Base-by-base conservation (phyloP, 805 yeast species). In the Crinitomyces ghanaensis region DNA sequence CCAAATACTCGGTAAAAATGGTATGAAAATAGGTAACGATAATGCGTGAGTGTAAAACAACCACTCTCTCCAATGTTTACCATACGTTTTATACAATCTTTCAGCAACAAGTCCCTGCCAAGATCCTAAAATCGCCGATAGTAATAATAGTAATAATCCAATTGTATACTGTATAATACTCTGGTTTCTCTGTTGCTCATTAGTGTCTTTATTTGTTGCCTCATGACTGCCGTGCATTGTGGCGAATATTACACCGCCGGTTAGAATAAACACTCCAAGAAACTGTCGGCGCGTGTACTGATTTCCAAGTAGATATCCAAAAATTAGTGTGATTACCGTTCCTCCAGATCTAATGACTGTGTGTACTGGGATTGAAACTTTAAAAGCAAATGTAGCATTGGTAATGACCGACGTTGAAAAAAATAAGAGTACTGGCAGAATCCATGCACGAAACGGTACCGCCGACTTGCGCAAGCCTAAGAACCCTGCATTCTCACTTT, bases 261-360 rank as follows among this genome's bases (percentile, higher is more conserved):
- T 64, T 33, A 79, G 57, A 5, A 74, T 31, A 1, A 60, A 24
- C 1, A 78, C 72, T 6, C 79, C 66, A 2, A 54, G 5, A 0
- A 74, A 51, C 52, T 79, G 81, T 6, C 41, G 39, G 1, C 22
- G 12, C 6, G 59, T 51, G 47, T 74, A 77, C 19, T 46, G 48
- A 46, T 65, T 74, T 28, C 70, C 72, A 7, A 65, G 37, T 4
- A 63, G 31, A 42, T 51, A 55, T 3, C 85, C 83, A 3, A 74
- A 51, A 0, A 65, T 19, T 74, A 80, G 66, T 0, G 80, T 72
- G 12, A 75, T 53, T 4, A 73, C 69, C 0, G 80, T 68, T 1
- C 80, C 72, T 4, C 76, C 66, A 9, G 83, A 74, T 33, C 85
- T 51, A 43, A 77, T 62, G 5, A 77, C 66, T 17, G 77, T 76